These are phyloP conservation scores for Cercospora sp. DNA, from an alignment of 2,329 filamentous ascomycete species.

Conservation along the genomic window DNA sequence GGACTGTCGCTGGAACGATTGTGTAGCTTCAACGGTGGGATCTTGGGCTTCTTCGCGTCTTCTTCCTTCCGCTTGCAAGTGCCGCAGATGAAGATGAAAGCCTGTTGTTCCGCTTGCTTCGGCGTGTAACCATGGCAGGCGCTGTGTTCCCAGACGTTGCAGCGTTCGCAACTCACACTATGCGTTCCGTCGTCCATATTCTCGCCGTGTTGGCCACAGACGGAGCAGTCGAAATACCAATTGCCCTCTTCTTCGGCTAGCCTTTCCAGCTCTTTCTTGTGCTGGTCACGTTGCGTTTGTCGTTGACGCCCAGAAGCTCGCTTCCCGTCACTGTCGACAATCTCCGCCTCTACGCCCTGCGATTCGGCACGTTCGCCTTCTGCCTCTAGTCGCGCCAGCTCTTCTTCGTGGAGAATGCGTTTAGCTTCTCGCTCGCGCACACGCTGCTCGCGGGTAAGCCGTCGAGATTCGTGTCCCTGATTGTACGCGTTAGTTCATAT, in stretches of 20 bases:
- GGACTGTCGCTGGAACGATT: conserved; percentile 30
- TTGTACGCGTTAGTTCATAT: conserved; percentile 28
- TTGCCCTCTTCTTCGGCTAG: conserved; percentile 71
- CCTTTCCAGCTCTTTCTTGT: conserved; percentile 71
- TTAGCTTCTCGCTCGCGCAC: conserved; percentile 82
- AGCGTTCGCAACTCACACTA: conserved; percentile 89
- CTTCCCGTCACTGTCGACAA: conserved; percentile 48
- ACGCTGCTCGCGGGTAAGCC: conserved; percentile 81
- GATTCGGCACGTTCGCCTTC: conserved; percentile 33
- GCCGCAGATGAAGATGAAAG: conserved; percentile 83
- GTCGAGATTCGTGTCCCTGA: conserved; percentile 71
- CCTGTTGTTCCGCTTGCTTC: conserved; percentile 74
- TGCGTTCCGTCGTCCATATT: conserved; percentile 89
- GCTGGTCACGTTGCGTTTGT: conserved; percentile 79
- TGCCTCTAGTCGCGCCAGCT: conserved; percentile 75
- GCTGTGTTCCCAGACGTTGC: conserved; percentile 96
- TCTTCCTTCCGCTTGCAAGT: conserved; percentile 72
- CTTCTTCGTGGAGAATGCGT: conserved; percentile 79
- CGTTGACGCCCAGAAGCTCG: conserved; percentile 76
- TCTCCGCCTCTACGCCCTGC: conserved; percentile 54
- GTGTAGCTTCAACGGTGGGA: conserved; percentile 61
- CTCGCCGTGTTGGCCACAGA: conserved; percentile 85
- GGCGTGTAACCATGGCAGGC: conserved; percentile 81
- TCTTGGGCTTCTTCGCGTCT: conserved; percentile 61
- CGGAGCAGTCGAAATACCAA: conserved; percentile 90